Evolutionary conservation across 108 stramenopile species (phyloP).

Genomic region (Pseudonitzschia delicatissima): DNA sequence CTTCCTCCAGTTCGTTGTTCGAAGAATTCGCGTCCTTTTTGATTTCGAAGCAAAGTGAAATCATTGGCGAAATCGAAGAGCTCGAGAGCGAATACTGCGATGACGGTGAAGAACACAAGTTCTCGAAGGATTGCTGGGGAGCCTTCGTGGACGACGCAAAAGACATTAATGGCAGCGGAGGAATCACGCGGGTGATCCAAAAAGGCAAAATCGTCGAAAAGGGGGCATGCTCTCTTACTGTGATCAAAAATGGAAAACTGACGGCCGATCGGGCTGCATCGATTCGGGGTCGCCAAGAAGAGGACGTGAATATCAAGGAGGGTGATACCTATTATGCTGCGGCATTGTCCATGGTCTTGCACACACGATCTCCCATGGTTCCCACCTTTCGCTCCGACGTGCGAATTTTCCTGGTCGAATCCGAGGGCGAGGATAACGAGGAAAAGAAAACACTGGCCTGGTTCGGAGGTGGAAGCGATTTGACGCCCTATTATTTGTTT

Average conservation of each 20-base stretch:
- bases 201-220: slow-evolving; percentile 89
- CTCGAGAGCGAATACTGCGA: slow-evolving; percentile 72
- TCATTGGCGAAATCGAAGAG: slow-evolving; percentile 43
- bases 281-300: slow-evolving; percentile 63
- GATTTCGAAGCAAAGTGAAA: slow-evolving; percentile 45
- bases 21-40: slow-evolving; percentile 63
- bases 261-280: slow-evolving; percentile 71
- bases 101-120: slow-evolving; percentile 40
- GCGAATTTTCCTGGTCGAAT: slow-evolving; percentile 69
- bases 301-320: slow-evolving; percentile 47
- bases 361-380: slow-evolving; percentile 68
- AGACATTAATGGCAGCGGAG: slow-evolving; percentile 51
- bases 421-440: not conserved
- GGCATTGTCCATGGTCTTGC: slow-evolving; percentile 87
- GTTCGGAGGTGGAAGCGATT: slow-evolving; percentile 67
- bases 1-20: slow-evolving; percentile 31
- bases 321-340: slow-evolving; percentile 88
- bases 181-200: slow-evolving; percentile 88
- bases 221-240: slow-evolving; percentile 88
- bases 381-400: slow-evolving; percentile 93
- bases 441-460: slow-evolving; percentile 24
- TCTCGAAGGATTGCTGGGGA: slow-evolving; percentile 77
- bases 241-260: slow-evolving; percentile 63
- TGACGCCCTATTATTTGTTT: slow-evolving; percentile 90
- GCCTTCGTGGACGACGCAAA: slow-evolving; percentile 36